phyloP scores from a whole-genome alignment of 768 basidiomycete species.

The Cubamyces sp. region DNA sequence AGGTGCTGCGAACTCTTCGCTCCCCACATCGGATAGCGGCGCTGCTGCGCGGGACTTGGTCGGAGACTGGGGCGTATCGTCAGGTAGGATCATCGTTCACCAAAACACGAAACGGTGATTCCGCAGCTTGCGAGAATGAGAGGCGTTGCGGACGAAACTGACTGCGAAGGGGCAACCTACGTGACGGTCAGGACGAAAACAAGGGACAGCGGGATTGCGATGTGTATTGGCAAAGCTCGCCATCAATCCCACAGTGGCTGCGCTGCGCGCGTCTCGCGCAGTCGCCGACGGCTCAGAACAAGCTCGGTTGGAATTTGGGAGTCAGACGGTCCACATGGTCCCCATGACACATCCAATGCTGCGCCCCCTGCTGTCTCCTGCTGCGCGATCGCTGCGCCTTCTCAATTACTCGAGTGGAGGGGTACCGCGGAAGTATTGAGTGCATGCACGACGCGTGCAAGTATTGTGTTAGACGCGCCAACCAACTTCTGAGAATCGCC shows the following conservation, averaged over 20 bases:
- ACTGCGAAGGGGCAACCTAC: no score
- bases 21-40: conserved; percentile 12
- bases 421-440: neutral
- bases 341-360: no score
- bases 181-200: neutral
- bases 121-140: no score
- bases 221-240: neutral
- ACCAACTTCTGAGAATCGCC: no score
- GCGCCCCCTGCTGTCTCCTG: conserved; percentile 2
- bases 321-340: conserved; percentile 4
- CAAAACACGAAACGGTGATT: no score
- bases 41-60: conserved; percentile 23
- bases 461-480: neutral
- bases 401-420: neutral
- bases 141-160: no score
- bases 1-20: conserved; percentile 14
- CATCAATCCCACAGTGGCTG: no score
- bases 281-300: no score
- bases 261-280: no score
- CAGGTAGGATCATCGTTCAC: conserved; percentile 32
- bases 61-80: conserved; percentile 31
- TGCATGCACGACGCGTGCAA: neutral
- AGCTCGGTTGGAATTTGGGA: neutral
- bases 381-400: conserved; percentile 19
- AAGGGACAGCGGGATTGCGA: no score